Percentiles rank a stretch among this genome's conserved stretches.
Conservation (phyloP, 1,139 yeast genomes). For the Nakaseomyces kungkrabaensis region DNA sequence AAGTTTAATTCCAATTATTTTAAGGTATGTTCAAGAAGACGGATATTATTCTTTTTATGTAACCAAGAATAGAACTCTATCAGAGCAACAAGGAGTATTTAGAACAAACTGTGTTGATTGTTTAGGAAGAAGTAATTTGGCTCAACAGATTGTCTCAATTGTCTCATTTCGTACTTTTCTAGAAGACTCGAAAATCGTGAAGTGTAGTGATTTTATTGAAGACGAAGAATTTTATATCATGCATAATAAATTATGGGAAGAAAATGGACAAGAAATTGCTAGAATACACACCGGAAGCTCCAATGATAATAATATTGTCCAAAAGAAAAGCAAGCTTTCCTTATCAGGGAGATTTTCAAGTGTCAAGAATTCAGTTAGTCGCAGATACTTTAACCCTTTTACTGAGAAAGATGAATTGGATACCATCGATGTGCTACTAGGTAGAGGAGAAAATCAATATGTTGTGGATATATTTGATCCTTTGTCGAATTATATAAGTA, state of each 20-base stretch:
- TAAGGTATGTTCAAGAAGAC: constrained; percentile 59
- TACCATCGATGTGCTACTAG: constrained; percentile 76
- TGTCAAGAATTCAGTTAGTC: constrained; percentile 88
- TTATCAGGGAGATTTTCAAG: constrained; percentile 93
- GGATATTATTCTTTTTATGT: constrained; percentile 69
- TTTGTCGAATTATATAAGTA: constrained; percentile 66
- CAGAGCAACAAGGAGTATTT: constrained; percentile 82
- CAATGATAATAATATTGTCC: constrained; percentile 86
- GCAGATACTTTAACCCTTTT: constrained; percentile 93
- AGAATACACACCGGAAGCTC: constrained; percentile 97
- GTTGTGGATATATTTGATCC: constrained; percentile 82
- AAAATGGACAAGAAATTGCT: constrained; percentile 93
- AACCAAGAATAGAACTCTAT: constrained; percentile 38
- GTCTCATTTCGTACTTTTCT: constrained; percentile 59
- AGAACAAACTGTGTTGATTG: constrained; percentile 93
- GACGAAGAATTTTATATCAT: constrained; percentile 45
- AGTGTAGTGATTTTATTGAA: constrained; percentile 23
- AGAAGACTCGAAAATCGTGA: constrained; percentile 36
- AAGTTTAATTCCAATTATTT: constrained; percentile 54
- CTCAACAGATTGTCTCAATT: constrained; percentile 75
- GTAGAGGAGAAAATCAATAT: constrained; percentile 60
- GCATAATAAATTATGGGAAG: constrained; percentile 91
- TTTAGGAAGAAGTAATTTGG: constrained; percentile 83
- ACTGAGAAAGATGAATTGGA: constrained; percentile 85
- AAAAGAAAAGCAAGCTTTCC: constrained; percentile 92